Evolutionary conservation across 805 yeast species (phyloP).

Genomic region (Wickerhamiella brachini): DNA sequence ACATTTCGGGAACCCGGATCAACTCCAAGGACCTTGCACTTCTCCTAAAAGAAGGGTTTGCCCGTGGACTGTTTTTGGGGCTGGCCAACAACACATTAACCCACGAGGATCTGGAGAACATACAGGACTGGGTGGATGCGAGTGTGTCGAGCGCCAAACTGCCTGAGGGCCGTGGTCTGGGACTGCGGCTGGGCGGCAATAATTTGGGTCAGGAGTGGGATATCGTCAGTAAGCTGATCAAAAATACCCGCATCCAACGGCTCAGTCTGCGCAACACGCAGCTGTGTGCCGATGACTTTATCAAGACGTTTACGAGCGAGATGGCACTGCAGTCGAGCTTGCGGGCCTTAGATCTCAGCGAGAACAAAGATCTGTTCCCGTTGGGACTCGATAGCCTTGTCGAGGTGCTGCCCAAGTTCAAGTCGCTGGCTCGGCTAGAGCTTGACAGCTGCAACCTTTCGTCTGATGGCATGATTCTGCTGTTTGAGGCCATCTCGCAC

Average conservation of each 20-base stretch:
- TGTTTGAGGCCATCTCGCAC: constrained; percentile 57
- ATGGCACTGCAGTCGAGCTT: constrained; percentile 41
- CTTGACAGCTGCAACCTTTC: constrained; percentile 54
- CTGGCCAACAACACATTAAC: constrained; percentile 60
- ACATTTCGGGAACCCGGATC: constrained; percentile 65
- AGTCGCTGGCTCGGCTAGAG: constrained; percentile 49
- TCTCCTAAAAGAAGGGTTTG: constrained; percentile 47
- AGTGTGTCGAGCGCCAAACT: constrained; percentile 6
- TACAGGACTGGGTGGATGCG: constrained; percentile 42
- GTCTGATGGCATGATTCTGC: constrained; percentile 38
- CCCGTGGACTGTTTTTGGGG: constrained; percentile 51
- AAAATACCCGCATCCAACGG: constrained; percentile 37
- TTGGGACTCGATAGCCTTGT: constrained; percentile 42
- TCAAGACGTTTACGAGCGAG: constrained; percentile 24
- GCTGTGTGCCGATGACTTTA: constrained; percentile 6
- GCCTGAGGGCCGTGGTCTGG: constrained; percentile 33
- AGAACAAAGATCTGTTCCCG: constrained; percentile 55
- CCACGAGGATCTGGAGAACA: constrained; percentile 40
- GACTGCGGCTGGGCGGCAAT: constrained; percentile 76
- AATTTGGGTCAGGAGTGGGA: constrained; percentile 30
- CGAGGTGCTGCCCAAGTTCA: constrained; percentile 54
- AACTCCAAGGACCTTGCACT: constrained; percentile 32
- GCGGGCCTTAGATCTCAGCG: constrained; percentile 62
- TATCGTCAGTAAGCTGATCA: constrained; percentile 16
- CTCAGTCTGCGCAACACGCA: constrained; percentile 33